These are phyloP conservation scores for Psidium friedrichsthalianum DNA, from an alignment of 345 rosid species.

Conservation along the genomic window DNA sequence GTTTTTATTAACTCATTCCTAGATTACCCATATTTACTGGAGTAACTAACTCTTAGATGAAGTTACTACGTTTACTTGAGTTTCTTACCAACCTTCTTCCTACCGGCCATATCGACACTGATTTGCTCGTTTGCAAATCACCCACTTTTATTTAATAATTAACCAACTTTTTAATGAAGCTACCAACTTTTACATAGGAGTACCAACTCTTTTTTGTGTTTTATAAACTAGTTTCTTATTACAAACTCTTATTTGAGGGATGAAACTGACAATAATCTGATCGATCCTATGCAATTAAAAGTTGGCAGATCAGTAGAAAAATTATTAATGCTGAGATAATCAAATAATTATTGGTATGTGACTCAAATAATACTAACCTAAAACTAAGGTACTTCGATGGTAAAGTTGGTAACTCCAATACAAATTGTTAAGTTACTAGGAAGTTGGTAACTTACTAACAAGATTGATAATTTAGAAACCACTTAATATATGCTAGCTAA, in stretches of 20 bases:
- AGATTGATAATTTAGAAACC: neutral
- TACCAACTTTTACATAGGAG: neutral
- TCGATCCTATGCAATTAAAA: neutral
- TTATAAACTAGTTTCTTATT: neutral
- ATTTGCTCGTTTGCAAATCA: neutral
- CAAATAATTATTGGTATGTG: neutral
- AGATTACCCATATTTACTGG: neutral
- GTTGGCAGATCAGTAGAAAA: neutral
- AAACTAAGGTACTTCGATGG: neutral
- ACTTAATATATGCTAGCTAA: neutral
- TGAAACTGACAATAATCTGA: neutral
- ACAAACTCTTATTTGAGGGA: neutral
- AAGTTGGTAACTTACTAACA: too few species aligned
- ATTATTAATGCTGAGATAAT: neutral
- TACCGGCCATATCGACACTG: neutral
- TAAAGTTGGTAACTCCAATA: neutral
- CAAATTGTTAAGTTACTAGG: neutral
- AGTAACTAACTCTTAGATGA: neutral
- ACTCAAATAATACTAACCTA: neutral
- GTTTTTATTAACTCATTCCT: too few species aligned
- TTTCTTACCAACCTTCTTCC: neutral
- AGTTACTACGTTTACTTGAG: neutral
- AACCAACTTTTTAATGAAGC: neutral
- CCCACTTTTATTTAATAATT: neutral
- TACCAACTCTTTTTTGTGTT: neutral